These are phyloP conservation scores for Noccaea caerulescens DNA, from an alignment of 345 rosid genomes.

Conservation along the genomic window DNA sequence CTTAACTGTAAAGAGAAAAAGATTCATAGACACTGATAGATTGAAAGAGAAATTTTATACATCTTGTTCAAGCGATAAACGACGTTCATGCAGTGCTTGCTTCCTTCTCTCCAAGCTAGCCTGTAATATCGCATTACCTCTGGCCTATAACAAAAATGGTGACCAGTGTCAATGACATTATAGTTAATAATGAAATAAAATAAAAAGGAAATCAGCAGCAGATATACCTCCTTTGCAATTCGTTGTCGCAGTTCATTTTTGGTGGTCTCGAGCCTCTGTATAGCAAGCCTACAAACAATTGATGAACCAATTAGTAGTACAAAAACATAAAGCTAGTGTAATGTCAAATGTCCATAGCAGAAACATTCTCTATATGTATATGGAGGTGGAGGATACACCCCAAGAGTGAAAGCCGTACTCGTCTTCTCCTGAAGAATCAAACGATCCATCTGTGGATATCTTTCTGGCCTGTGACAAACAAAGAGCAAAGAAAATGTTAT, in stretches of 20 bases:
- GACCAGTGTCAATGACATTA: constrained; percentile 28
- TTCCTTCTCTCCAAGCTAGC: constrained; percentile 98
- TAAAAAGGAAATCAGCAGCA: constrained; percentile 11
- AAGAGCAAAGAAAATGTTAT: constrained; percentile 13
- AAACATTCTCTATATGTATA: constrained; percentile 5
- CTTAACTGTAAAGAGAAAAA: constrained; percentile 2
- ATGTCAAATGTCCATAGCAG: constrained; percentile 9
- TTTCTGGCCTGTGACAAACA: constrained; percentile 69
- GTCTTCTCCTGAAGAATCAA: constrained; percentile 97
- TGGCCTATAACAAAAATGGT: constrained; percentile 59
- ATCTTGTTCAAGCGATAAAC: constrained; percentile 98
- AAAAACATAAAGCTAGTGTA: constrained; percentile 6
- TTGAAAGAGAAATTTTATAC: constrained; percentile 49
- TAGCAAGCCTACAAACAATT: constrained; percentile 73
- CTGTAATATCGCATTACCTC: constrained; percentile 97
- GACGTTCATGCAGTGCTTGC: constrained; percentile 98
- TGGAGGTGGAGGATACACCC: constrained; percentile 13
- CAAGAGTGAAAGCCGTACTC: constrained; percentile 69
- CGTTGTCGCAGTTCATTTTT: constrained; percentile 93
- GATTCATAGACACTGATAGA: constrained; percentile 6
- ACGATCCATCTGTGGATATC: constrained; percentile 82
- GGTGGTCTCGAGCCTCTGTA: constrained; percentile 92
- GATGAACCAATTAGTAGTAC: constrained; percentile 28
- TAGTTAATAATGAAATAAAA: constrained; percentile 2
- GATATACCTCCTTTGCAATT: constrained; percentile 91